Conservation (phyloP, 352 stramenopile species). For the Phytophthora sp. region DNA sequence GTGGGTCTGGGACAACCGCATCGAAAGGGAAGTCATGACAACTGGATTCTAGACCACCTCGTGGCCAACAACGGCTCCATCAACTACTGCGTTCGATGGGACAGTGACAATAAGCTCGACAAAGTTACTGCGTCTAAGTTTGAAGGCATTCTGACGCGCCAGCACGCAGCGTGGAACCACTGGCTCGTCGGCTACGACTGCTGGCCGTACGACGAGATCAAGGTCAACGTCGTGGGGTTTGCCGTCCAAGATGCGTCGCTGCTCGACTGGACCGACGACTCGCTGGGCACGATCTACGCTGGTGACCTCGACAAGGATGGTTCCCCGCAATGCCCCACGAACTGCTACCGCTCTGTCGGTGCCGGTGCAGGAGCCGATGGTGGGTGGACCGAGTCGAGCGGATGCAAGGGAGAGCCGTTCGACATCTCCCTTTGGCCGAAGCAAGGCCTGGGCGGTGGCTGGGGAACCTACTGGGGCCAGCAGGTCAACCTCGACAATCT, state of each 20-base stretch:
- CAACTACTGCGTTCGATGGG: conserved; percentile 52
- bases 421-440: conserved; percentile 45
- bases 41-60: conserved; percentile 42
- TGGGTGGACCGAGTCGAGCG: conserved; percentile 22
- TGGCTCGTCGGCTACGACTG: conserved; percentile 31
- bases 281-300: conserved; percentile 34
- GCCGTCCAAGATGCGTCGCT: conserved; percentile 16
- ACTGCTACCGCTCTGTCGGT: conserved; percentile 29
- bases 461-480: conserved; percentile 10
- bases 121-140: conserved; percentile 44
- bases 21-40: conserved; percentile 9
- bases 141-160: conserved; percentile 37
- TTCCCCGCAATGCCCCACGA: conserved; percentile 21
- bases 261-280: conserved; percentile 42
- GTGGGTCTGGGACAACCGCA: conserved; percentile 32
- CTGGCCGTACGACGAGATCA: conserved; percentile 30
- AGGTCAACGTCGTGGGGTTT: conserved; percentile 28
- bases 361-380: background rate
- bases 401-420: conserved; percentile 37
- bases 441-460: conserved; percentile 24
- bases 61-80: conserved; percentile 31
- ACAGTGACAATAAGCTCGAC: conserved; percentile 39
- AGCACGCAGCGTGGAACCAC: conserved; percentile 31
- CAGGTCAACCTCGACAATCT: conserved; percentile 36
- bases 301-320: conserved; percentile 30